Conservation (phyloP, 768 basidiomycete species). For the Tricholoma sp. region DNA sequence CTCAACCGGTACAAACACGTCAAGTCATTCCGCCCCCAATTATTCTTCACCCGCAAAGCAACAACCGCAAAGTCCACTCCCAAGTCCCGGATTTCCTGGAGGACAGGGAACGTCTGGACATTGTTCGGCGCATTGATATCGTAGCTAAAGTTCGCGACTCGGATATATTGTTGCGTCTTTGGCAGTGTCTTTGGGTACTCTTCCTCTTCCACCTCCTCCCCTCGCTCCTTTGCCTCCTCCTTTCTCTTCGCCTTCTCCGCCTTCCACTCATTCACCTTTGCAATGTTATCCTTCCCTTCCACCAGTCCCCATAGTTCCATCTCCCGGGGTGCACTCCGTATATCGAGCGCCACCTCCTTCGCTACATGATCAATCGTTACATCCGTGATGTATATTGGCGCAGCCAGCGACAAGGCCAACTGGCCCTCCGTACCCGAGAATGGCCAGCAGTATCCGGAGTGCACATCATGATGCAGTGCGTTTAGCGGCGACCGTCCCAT, state of each 20-base stretch:
- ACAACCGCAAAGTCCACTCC: constrained; percentile 84
- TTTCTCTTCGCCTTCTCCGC: constrained; percentile 34
- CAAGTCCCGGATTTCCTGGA: constrained; percentile 58
- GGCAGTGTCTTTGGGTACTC: constrained; percentile 47
- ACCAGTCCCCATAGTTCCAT: constrained; percentile 93
- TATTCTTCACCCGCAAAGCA: constrained; percentile 70
- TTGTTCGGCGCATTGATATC: constrained; percentile 50
- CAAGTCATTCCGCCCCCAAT: constrained; percentile 80
- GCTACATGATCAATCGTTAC: constrained; percentile 90
- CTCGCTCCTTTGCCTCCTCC: constrained; percentile 27
- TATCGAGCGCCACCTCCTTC: constrained; percentile 74
- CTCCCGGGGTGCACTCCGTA: constrained; percentile 72
- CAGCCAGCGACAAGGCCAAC: constrained; percentile 74
- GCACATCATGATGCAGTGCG: constrained; percentile 80
- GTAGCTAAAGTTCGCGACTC: constrained; percentile 67
- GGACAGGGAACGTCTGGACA: constrained; percentile 79
- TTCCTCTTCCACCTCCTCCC: constrained; percentile 27
- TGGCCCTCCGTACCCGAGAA: constrained; percentile 76
- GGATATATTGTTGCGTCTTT: constrained; percentile 44
- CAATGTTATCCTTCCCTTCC: constrained; percentile 69
- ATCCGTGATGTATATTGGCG: constrained; percentile 66
- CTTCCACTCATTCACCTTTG: constrained; percentile 53
- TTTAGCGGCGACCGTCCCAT: constrained; percentile 80
- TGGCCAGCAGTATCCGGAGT: constrained; percentile 91
- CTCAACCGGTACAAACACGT: constrained; percentile 89